A percentile compares a stretch with the other conserved stretches of the same genome.
phyloP scores from a whole-genome alignment of 352 stramenopile genomes.

The Globisporangium cystogenes region DNA sequence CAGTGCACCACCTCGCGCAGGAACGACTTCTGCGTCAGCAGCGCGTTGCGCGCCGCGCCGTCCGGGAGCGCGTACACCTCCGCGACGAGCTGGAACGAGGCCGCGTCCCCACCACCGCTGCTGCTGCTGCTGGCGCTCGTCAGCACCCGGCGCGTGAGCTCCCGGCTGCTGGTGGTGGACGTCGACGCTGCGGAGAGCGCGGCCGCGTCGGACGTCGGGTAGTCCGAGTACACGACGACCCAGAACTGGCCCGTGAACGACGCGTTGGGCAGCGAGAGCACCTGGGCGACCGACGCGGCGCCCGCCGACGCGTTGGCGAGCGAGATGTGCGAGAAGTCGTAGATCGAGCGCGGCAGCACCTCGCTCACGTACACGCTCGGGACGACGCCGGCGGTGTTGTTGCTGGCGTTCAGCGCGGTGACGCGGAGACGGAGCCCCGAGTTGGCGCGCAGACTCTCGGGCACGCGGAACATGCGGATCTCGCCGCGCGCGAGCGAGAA shows the following conservation, averaged over 20 bases:
- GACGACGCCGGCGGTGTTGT: constrained; percentile 13
- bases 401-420: not conserved
- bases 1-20: constrained; percentile 33
- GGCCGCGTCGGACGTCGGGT: constrained; percentile 21
- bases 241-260: constrained; percentile 66
- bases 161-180: not conserved
- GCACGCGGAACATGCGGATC: constrained; percentile 61
- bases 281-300: constrained; percentile 15
- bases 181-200: constrained; percentile 7
- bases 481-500: constrained; percentile 44
- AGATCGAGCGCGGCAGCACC: constrained; percentile 57
- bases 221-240: constrained; percentile 69
- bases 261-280: constrained; percentile 37
- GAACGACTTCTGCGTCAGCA: constrained; percentile 56
- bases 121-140: constrained; percentile 3
- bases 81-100: constrained; percentile 33
- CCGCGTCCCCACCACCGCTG: constrained; percentile 1
- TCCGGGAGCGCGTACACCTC: constrained; percentile 30
- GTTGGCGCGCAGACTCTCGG: constrained; percentile 48
- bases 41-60: not conserved
- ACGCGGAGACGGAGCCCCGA: constrained; percentile 32
- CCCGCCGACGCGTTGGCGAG: constrained; percentile 9
- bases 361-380: constrained; percentile 74
- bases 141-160: constrained; percentile 3
- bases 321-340: constrained; percentile 71